Base-by-base conservation (phyloP, 2,329 filamentous ascomycete species). In the Fusarium sp. region DNA sequence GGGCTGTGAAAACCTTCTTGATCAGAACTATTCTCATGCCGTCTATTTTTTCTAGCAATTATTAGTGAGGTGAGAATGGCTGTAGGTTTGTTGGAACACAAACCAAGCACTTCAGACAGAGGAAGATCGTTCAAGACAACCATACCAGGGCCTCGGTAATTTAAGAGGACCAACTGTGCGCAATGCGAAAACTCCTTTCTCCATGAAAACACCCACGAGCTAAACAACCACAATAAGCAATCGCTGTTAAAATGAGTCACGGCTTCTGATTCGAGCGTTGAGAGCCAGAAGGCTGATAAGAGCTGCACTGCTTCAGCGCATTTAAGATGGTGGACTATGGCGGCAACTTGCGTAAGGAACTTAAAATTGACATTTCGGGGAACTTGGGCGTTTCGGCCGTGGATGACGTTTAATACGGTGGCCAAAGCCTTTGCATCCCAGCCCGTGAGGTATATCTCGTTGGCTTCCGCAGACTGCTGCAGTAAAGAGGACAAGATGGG, bases 1-100 rank as follows among this genome's bases (percentile, higher is more conserved):
- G 26, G 14, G 28, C 28, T 2, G 36, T 22, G 9, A 56, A 24
- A 6, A 42, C 6, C 9, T 56, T 39, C n/a, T 44, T 22, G 0
- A 56, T 44, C 28, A 33, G 8, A 1, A 9, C 1, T 1, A 31
- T n/a, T 16, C 53, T 33, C 28, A 44, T 24, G 0, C n/a, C 30
- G 13, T 56, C 28, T 0, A 31, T 22, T 16, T 33, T 26, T 4
- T 26, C 38, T 44, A 7, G 13, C 12, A 22, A 20, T 20, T 1
- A 3, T 18, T 5, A 24, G 33, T 55, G 11, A 35, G 24, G 14
- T 18, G 16, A 20, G 11, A 3, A 5, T 15, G 8, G 28, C 20
- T 12, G 31, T 6, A 7, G 6, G 14, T 31, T 14, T 13, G 10
- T 6, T 16, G 22, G n/a, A 11, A 24, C n/a, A n/a, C 53, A 2